These are phyloP conservation scores for Kingdonia uniflora DNA, from an alignment of 164 flowering plant genomes.

Conservation along the genomic window DNA sequence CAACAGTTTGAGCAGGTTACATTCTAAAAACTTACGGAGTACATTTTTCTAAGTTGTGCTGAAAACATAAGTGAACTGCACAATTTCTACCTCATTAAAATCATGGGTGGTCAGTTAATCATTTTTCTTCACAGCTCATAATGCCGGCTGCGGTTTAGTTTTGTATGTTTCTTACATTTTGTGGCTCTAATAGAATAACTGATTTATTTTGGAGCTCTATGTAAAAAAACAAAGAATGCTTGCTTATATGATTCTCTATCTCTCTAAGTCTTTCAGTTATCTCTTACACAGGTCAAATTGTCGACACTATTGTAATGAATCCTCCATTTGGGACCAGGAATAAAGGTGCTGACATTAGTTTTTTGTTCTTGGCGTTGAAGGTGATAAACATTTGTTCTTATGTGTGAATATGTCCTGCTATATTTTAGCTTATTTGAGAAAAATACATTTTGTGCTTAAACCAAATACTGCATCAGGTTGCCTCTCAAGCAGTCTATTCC, in stretches of 20 bases:
- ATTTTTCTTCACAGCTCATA: too few relatives aligned
- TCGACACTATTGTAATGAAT: slow-evolving; percentile 93
- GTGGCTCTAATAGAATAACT: too few relatives aligned
- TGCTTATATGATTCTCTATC: too few relatives aligned
- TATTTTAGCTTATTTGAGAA: not conserved
- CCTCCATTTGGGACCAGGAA: slow-evolving; percentile 96
- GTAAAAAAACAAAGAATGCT: too few relatives aligned
- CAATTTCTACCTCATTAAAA: too few relatives aligned
- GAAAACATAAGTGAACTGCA: too few relatives aligned
- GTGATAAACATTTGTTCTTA: slow-evolving; percentile 21
- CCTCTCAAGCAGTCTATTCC: slow-evolving; percentile 90
- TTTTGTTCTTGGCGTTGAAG: slow-evolving; percentile 62
- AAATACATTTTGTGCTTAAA: not conserved
- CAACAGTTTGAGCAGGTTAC: too few relatives aligned
- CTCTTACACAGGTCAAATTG: slow-evolving; percentile 35
- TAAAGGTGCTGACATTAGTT: slow-evolving; percentile 94
- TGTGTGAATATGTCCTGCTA: not conserved
- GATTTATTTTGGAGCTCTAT: too few relatives aligned
- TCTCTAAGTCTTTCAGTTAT: not conserved
- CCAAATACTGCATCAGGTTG: slow-evolving; percentile 39
- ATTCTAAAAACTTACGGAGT: too few relatives aligned
- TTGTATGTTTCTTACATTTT: not conserved
- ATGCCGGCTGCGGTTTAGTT: too few relatives aligned
- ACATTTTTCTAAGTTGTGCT: too few relatives aligned
- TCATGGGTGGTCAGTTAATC: too few relatives aligned